Conservation (phyloP, 768 basidiomycete species). For the Wakefieldia striispora region DNA sequence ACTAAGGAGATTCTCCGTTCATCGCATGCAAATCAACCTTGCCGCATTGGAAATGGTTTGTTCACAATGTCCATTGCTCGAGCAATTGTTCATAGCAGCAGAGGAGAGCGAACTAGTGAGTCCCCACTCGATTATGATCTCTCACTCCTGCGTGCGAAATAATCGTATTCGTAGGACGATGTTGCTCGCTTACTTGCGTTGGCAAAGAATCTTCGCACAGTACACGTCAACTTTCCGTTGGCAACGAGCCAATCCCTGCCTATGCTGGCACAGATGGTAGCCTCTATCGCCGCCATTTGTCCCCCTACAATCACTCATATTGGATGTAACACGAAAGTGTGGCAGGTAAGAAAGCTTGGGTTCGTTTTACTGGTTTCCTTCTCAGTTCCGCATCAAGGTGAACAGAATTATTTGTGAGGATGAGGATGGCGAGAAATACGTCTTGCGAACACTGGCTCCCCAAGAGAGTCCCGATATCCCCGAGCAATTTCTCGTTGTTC, state of each 20-base stretch:
- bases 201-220: conserved; percentile 46
- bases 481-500: conserved; percentile 69
- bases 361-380: not conserved
- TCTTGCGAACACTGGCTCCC: conserved; percentile 40
- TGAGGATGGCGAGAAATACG: conserved; percentile 38
- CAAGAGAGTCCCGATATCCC: conserved; percentile 69
- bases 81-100: conserved; percentile 63
- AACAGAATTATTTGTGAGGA: conserved; percentile 36
- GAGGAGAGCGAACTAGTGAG: conserved; percentile 46
- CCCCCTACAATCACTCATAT: conserved; percentile 54
- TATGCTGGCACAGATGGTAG: conserved; percentile 34
- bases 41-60: conserved; percentile 55
- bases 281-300: conserved; percentile 49
- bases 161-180: conserved; percentile 14
- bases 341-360: conserved; percentile 50
- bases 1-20: conserved; percentile 58
- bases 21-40: conserved; percentile 58
- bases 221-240: conserved; percentile 60
- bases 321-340: conserved; percentile 67
- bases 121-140: not conserved
- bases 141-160: not conserved
- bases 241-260: conserved; percentile 15
- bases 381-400: conserved; percentile 38
- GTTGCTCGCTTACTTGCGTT: conserved; percentile 36
- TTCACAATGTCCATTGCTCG: conserved; percentile 46